Conservation (phyloP, 1,139 yeast genomes). For the Wickerhamiella infanticola region DNA sequence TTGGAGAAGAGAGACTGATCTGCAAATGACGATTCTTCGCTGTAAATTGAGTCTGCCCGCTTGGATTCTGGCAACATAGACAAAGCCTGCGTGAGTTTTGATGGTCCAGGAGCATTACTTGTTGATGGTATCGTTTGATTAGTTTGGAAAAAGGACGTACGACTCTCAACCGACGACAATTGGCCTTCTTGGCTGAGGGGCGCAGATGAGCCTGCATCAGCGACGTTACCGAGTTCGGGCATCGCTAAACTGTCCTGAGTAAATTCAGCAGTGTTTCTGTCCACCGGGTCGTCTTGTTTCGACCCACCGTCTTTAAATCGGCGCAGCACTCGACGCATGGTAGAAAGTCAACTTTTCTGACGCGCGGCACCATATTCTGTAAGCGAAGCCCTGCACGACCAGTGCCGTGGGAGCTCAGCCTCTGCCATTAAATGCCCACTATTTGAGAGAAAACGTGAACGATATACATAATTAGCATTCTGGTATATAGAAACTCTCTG, state of each 20-base stretch:
- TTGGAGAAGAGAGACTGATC: conserved; percentile 3
- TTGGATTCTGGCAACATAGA: too few species aligned
- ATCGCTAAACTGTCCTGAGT: background rate
- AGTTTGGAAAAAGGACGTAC: background rate
- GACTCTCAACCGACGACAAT: background rate
- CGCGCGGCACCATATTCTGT: background rate
- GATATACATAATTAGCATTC: too few species aligned
- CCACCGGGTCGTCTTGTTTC: background rate
- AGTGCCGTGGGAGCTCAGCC: too few species aligned
- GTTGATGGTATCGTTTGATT: too few species aligned
- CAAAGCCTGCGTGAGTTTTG: too few species aligned
- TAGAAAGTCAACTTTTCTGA: background rate
- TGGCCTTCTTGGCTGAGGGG: background rate
- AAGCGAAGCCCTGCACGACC: too few species aligned
- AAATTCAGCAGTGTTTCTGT: background rate
- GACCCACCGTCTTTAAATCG: background rate
- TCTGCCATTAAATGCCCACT: too few species aligned
- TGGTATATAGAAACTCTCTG: too few species aligned
- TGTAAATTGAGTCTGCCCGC: background rate
- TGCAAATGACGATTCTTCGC: background rate
- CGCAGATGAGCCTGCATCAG: background rate
- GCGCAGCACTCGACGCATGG: background rate
- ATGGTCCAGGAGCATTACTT: too few species aligned
- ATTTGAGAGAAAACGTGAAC: too few species aligned
- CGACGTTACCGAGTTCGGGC: background rate